phyloP scores from a whole-genome alignment of 305 asterid genomes.

The Fraxinus sp. region DNA sequence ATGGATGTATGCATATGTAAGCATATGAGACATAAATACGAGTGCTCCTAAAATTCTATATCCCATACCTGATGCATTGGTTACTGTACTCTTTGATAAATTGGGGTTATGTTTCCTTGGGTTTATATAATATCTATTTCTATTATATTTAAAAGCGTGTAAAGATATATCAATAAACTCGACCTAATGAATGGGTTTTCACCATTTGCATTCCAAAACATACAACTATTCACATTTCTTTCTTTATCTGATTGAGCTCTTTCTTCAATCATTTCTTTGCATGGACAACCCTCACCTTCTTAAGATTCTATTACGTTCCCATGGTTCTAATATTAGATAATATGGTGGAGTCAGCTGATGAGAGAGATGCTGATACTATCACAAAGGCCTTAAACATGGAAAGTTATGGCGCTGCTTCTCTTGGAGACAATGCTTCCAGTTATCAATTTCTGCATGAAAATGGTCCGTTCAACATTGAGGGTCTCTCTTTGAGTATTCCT shows the following conservation, averaged over 20 bases:
- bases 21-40: background rate
- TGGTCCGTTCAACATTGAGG: slow-evolving; percentile 48
- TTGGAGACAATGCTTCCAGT: slow-evolving; percentile 40
- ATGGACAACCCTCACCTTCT: background rate
- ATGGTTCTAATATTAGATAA: slow-evolving; percentile 29
- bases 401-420: slow-evolving; percentile 31
- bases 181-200: background rate
- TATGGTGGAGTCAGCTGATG: slow-evolving; percentile 30
- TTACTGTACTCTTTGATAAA: background rate
- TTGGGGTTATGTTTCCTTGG: background rate
- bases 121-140: background rate
- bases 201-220: background rate
- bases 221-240: background rate
- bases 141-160: background rate
- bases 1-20: background rate
- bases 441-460: slow-evolving; percentile 48
- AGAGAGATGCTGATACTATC: slow-evolving; percentile 32
- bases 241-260: background rate
- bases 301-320: slow-evolving; percentile 5
- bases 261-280: background rate
- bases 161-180: background rate
- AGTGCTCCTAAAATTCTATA: background rate
- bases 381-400: slow-evolving; percentile 38
- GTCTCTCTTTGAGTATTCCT: slow-evolving; percentile 60
- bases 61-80: background rate